These are phyloP conservation scores for Aspergillus sp. DNA, from an alignment of 2,329 filamentous ascomycete species.

Conservation along the genomic window DNA sequence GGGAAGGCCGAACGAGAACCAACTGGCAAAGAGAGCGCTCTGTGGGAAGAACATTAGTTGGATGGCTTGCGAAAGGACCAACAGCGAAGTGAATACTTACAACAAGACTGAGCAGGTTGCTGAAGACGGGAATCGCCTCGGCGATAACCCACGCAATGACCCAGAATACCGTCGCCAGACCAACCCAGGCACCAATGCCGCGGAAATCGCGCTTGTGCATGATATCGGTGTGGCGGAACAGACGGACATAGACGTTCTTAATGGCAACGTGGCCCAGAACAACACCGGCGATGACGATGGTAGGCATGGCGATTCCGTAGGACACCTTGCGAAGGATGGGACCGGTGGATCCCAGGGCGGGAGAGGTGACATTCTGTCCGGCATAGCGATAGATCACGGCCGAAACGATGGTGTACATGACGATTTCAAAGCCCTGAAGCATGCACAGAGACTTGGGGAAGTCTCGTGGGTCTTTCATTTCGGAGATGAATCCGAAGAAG, in stretches of 20 bases:
- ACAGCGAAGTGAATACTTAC: neutral
- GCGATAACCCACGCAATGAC: constrained; percentile 63
- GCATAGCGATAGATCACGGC: constrained; percentile 65
- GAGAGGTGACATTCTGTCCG: constrained; percentile 58
- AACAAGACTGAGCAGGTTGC: constrained; percentile 58
- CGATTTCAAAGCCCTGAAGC: constrained; percentile 56
- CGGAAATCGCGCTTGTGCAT: constrained; percentile 47
- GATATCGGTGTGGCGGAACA: constrained; percentile 58
- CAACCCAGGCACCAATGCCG: constrained; percentile 56
- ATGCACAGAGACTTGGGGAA: constrained; percentile 61
- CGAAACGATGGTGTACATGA: constrained; percentile 64
- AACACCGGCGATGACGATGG: constrained; percentile 65
- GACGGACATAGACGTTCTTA: constrained; percentile 63
- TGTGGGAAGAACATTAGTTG: neutral
- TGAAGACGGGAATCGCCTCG: constrained; percentile 66
- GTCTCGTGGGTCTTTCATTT: constrained; percentile 58
- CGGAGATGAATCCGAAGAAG: constrained; percentile 59
- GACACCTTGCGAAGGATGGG: constrained; percentile 58
- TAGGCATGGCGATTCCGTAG: constrained; percentile 63
- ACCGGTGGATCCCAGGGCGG: constrained; percentile 62
- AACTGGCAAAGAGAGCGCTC: constrained; percentile 59
- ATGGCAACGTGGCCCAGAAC: constrained; percentile 65
- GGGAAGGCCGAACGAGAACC: constrained; percentile 54
- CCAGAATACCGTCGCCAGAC: constrained; percentile 56
- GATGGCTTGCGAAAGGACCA: neutral